A percentile compares a stretch with the other conserved stretches of the same genome.
Conservation (phyloP, 108 stramenopile species). For the Skeletonema menzelii region DNA sequence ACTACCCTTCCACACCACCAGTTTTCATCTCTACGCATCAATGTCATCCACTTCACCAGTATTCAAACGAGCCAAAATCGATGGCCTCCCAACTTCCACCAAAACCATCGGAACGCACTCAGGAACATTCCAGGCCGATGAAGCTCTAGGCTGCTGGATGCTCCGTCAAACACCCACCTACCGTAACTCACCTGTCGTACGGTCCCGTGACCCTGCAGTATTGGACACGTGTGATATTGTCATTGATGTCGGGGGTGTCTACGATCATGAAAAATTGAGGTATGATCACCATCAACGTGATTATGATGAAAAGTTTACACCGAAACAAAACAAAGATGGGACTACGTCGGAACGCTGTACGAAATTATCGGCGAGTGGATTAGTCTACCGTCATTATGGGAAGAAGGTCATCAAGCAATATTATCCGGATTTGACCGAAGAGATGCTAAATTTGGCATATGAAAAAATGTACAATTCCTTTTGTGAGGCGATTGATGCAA, state of each 20-base stretch:
- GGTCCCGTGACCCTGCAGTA: slow-evolving; percentile 81
- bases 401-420: slow-evolving; percentile 79
- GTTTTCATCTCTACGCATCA: not conserved
- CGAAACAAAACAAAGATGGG: slow-evolving; percentile 37
- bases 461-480: slow-evolving; percentile 85
- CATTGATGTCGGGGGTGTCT: slow-evolving; percentile 96
- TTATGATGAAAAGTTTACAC: slow-evolving; percentile 84
- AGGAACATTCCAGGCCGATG: slow-evolving; percentile 96
- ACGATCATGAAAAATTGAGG: slow-evolving; percentile 79
- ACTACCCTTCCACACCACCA: not conserved
- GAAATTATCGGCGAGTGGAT: slow-evolving; percentile 90
- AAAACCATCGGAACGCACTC: slow-evolving; percentile 90
- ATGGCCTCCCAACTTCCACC: slow-evolving; percentile 37
- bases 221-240: slow-evolving; percentile 89
- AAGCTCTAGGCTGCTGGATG: slow-evolving; percentile 93
- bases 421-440: slow-evolving; percentile 63
- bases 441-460: slow-evolving; percentile 66
- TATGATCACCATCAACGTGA: slow-evolving; percentile 99
- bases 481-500: slow-evolving; percentile 97
- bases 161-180: slow-evolving; percentile 78
- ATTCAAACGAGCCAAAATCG: slow-evolving; percentile 56
- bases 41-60: not conserved
- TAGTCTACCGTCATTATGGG: slow-evolving; percentile 98
- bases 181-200: slow-evolving; percentile 80
- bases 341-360: slow-evolving; percentile 62